These are phyloP conservation scores for Didymella pinodella DNA, from an alignment of 2,329 filamentous ascomycete species.

Conservation along the genomic window DNA sequence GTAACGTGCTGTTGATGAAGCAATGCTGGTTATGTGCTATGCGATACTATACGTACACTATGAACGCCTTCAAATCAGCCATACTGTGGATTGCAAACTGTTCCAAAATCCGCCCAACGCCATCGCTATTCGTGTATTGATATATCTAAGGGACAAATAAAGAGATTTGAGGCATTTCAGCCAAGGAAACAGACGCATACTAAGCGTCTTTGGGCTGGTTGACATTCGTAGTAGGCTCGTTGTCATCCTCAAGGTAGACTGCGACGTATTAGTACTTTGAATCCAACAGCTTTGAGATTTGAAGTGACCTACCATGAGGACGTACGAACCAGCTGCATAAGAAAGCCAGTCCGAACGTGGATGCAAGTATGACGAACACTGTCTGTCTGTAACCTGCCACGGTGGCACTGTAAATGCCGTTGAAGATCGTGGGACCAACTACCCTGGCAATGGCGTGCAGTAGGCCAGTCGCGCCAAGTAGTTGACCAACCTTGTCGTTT, in stretches of 20 bases:
- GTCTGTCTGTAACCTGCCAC: constrained; percentile 80
- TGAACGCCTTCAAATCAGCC: neutral
- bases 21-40: neutral
- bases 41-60: neutral
- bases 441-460: constrained; percentile 84
- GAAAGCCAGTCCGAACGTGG: constrained; percentile 72
- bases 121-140: constrained; percentile 1
- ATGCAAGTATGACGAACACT: constrained; percentile 78
- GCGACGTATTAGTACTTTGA: neutral
- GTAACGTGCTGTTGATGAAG: neutral
- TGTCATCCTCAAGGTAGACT: constrained; percentile 18
- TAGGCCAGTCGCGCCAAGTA: constrained; percentile 88
- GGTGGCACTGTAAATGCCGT: constrained; percentile 83
- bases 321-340: constrained; percentile 73
- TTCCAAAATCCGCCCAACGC: constrained; percentile 2
- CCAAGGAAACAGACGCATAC: neutral
- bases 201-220: constrained; percentile 6
- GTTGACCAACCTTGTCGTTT: constrained; percentile 78
- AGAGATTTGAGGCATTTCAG: neutral
- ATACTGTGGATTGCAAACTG: neutral
- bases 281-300: too few relatives aligned
- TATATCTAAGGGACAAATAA: neutral
- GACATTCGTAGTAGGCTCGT: neutral
- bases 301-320: constrained; percentile 70
- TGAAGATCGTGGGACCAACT: constrained; percentile 81